These are phyloP conservation scores for Cystofilobasidium ferigula DNA, from an alignment of 768 basidiomycete genomes.

Conservation along the genomic window DNA sequence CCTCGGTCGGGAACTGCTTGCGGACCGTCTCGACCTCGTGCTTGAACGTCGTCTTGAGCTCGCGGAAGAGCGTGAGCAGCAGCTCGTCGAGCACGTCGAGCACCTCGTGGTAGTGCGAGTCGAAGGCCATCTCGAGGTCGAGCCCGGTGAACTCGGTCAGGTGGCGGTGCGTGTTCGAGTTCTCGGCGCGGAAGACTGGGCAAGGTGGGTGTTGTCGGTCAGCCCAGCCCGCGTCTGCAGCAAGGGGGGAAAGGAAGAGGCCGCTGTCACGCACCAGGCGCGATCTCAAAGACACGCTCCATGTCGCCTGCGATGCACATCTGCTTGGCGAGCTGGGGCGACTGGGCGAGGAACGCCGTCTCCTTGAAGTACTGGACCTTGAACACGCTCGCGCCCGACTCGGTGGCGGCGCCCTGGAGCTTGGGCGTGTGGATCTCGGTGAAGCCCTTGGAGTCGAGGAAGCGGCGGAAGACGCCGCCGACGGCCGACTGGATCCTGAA, in stretches of 20 bases:
- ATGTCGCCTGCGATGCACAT: conserved; percentile 99
- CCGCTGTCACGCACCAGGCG: conserved; percentile 39
- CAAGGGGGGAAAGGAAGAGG: no score
- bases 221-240: not conserved
- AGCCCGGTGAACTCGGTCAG: conserved; percentile 97
- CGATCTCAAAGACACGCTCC: conserved; percentile 96
- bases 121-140: conserved; percentile 97
- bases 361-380: conserved; percentile 97
- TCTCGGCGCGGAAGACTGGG: conserved; percentile 91
- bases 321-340: conserved; percentile 94
- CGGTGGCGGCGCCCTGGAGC: conserved; percentile 90
- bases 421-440: conserved; percentile 96
- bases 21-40: conserved; percentile 72
- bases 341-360: conserved; percentile 84
- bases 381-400: conserved; percentile 93
- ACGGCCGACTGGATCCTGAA: conserved; percentile 87
- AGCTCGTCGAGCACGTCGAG: conserved; percentile 81
- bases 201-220: not conserved
- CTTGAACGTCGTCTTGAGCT: conserved; percentile 60
- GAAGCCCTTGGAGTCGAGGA: conserved; percentile 62
- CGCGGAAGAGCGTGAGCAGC: conserved; percentile 74
- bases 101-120: conserved; percentile 98
- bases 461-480: conserved; percentile 73
- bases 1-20: conserved; percentile 86
- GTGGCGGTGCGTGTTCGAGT: conserved; percentile 91